Conservation (phyloP, 1,284 basidiomycete genomes). For the Cutaneotrichosporon sp. region DNA sequence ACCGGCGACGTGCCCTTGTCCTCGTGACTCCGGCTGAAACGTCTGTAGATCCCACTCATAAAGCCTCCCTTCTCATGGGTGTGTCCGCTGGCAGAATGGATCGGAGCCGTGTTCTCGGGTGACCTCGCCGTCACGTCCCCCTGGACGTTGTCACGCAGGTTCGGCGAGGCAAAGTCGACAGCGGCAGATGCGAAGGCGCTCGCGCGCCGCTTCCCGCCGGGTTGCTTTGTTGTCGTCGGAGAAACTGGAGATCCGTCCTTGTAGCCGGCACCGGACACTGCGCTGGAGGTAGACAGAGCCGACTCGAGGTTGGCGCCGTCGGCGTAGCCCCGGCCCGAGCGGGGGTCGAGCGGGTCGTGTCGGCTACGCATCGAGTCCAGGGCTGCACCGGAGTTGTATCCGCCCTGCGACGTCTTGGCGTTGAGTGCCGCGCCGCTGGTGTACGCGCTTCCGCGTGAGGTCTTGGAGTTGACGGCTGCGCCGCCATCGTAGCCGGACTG, state of each 20-base stretch:
- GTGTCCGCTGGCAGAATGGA: background rate
- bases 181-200: background rate
- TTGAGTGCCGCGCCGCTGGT: too few relatives aligned
- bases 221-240: background rate
- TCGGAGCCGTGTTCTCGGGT: background rate
- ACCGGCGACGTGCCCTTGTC: too few relatives aligned
- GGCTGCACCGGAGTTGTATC: background rate
- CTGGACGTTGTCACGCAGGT: background rate
- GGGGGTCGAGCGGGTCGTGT: background rate
- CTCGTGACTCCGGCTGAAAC: background rate
- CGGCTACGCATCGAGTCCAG: background rate
- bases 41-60: background rate
- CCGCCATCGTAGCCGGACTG: too few relatives aligned
- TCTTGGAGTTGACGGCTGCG: too few relatives aligned
- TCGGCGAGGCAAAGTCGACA: background rate
- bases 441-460: too few relatives aligned
- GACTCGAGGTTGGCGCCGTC: background rate
- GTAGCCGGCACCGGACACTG: too few relatives aligned
- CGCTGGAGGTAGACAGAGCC: background rate
- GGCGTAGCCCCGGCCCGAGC: background rate
- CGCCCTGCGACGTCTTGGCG: too few relatives aligned
- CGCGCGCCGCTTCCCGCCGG: background rate
- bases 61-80: background rate
- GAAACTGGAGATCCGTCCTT: background rate
- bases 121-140: background rate